These are phyloP conservation scores for Kodamaea ohmeri DNA, from an alignment of 1,139 yeast species.

Conservation along the genomic window DNA sequence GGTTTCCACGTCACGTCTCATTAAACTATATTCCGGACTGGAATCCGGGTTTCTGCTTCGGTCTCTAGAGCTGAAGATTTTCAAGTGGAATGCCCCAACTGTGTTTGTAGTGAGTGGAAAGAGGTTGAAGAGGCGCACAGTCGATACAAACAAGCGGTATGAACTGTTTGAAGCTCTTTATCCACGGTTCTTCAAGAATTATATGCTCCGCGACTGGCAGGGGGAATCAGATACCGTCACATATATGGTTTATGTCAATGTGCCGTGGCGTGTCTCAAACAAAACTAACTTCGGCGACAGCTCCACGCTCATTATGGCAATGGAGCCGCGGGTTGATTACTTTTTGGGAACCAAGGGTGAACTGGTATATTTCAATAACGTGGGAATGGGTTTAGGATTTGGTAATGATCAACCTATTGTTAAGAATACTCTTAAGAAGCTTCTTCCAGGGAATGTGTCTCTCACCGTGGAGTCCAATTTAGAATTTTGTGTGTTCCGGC, in stretches of 20 bases:
- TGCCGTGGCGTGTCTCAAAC: slow-evolving; percentile 78
- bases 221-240: slow-evolving; percentile 41
- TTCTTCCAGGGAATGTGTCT: slow-evolving; percentile 68
- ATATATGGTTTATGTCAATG: slow-evolving; percentile 59
- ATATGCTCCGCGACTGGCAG: slow-evolving; percentile 29
- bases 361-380: slow-evolving; percentile 60
- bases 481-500: slow-evolving; percentile 80
- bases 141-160: slow-evolving; percentile 46
- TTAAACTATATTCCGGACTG: slow-evolving; percentile 70
- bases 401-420: slow-evolving; percentile 65
- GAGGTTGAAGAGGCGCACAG: slow-evolving; percentile 41
- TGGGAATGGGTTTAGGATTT: slow-evolving; percentile 78
- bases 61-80: slow-evolving; percentile 77
- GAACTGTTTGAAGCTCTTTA: slow-evolving; percentile 49
- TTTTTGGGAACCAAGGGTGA: slow-evolving; percentile 41
- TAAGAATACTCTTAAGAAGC: slow-evolving; percentile 40
- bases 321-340: slow-evolving; percentile 63
- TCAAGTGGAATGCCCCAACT: slow-evolving; percentile 91
- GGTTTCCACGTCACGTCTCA: slow-evolving; percentile 41
- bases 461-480: slow-evolving; percentile 72
- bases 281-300: slow-evolving; percentile 69
- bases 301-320: slow-evolving; percentile 53
- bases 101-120: slow-evolving; percentile 67
- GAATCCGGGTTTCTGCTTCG: slow-evolving; percentile 83
- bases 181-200: slow-evolving; percentile 44